These are phyloP conservation scores for Fusarium beomiforme DNA, from an alignment of 2,329 filamentous ascomycete species.

Conservation along the genomic window DNA sequence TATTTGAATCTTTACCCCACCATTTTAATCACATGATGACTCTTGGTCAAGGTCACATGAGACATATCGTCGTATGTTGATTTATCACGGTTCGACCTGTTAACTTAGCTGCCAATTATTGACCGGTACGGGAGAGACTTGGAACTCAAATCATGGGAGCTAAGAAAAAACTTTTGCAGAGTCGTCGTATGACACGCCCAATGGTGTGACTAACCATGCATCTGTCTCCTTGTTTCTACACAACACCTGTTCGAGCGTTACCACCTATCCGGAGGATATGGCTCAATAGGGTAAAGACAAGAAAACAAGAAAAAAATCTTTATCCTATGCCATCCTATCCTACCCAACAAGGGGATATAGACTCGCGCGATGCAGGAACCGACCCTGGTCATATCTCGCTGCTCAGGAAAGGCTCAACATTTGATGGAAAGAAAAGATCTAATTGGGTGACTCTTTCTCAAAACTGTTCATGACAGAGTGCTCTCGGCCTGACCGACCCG, in stretches of 20 bases:
- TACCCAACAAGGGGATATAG: background rate
- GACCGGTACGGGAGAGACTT: background rate
- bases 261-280: conserved; percentile 8
- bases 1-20: conserved; percentile 16
- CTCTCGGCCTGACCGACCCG: conserved; percentile 39
- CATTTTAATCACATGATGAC: conserved; percentile 41
- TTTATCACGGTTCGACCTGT: conserved; percentile 2
- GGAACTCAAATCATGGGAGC: conserved; percentile 3
- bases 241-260: conserved; percentile 12
- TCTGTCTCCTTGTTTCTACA: conserved; percentile 14
- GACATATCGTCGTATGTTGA: conserved; percentile 28
- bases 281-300: conserved; percentile 16
- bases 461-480: conserved; percentile 19
- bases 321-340: conserved; percentile 1
- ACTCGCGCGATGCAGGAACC: conserved; percentile 29
- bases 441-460: conserved; percentile 16
- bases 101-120: conserved; percentile 12
- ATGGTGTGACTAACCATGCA: conserved; percentile 38
- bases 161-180: conserved; percentile 11
- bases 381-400: conserved; percentile 14
- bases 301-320: conserved; percentile 11
- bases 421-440: conserved; percentile 8
- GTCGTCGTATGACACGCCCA: conserved; percentile 36
- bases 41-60: conserved; percentile 28
- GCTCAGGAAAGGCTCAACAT: conserved; percentile 5